phyloP scores from a whole-genome alignment of 148 eudicot genomes.

The Cornus suecica region DNA sequence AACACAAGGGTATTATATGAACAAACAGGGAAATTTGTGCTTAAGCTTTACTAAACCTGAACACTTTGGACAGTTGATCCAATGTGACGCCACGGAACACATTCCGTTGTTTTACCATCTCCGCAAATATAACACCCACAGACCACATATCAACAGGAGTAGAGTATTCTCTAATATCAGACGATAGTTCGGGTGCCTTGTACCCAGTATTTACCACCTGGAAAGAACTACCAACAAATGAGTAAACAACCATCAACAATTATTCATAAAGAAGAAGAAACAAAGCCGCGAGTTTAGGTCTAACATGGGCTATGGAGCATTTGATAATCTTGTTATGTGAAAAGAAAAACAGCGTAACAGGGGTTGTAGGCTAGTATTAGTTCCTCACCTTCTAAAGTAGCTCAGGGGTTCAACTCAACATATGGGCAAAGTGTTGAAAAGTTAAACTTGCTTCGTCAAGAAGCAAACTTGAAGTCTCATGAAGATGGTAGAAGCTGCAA shows the following conservation, averaged over 20 bases:
- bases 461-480: no score
- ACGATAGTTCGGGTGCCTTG: not conserved
- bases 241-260: not conserved
- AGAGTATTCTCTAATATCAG: not conserved
- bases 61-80: not conserved
- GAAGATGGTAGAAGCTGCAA: no score
- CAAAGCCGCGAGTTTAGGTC: no score
- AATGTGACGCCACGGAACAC: not conserved
- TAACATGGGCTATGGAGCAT: no score
- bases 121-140: conserved; percentile 1
- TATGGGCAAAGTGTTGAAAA: not conserved
- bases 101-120: not conserved
- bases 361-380: not conserved
- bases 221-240: not conserved
- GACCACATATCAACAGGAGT: not conserved
- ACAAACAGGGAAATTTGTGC: not conserved
- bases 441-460: no score
- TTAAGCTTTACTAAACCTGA: not conserved
- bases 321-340: no score
- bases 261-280: no score
- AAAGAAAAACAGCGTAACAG: no score
- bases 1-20: not conserved
- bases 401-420: no score
- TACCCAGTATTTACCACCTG: not conserved
- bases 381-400: not conserved